Percentiles rank a stretch among this genome's conserved stretches.
These are phyloP conservation scores for Achlya hypogyna DNA, from an alignment of 352 stramenopile species.

Conservation along the genomic window DNA sequence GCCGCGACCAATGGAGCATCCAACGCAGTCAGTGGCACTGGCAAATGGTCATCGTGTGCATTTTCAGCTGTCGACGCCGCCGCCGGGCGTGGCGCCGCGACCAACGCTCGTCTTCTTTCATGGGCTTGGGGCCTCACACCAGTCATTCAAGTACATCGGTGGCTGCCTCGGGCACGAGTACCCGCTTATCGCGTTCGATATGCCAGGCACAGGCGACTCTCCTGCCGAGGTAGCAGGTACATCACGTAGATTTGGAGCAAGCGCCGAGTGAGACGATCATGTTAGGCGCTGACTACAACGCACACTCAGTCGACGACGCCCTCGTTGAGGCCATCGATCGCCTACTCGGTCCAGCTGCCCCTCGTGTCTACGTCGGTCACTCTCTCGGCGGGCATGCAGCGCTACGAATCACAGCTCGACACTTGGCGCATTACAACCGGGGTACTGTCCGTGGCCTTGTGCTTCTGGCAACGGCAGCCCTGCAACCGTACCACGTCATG, in stretches of 20 bases:
- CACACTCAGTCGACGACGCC: constrained; percentile 3
- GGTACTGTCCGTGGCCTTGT: background rate
- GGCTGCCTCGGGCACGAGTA: background rate
- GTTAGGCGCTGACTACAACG: constrained; percentile 1
- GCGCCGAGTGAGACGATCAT: background rate
- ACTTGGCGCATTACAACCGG: constrained; percentile 1
- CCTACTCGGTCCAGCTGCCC: background rate
- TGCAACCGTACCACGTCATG: constrained; percentile 9
- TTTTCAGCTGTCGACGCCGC: background rate
- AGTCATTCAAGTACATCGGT: constrained; percentile 8
- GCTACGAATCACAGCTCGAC: background rate
- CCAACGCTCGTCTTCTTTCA: constrained; percentile 12
- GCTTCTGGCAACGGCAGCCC: background rate
- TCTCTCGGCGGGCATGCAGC: constrained; percentile 11
- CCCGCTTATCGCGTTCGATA: constrained; percentile 12
- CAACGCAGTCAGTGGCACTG: background rate
- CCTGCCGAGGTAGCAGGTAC: background rate
- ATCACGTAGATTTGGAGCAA: too few species aligned
- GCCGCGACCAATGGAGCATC: background rate
- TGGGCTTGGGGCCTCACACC: constrained; percentile 5
- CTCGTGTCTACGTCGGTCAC: constrained; percentile 10
- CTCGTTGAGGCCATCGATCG: background rate
- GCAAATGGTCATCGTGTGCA: background rate
- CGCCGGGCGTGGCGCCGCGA: background rate
- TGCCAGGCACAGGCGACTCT: background rate